Evolutionary conservation across 2,329 filamentous ascomycete genomes (phyloP).

Genomic region (Trichocomaceae sp.): DNA sequence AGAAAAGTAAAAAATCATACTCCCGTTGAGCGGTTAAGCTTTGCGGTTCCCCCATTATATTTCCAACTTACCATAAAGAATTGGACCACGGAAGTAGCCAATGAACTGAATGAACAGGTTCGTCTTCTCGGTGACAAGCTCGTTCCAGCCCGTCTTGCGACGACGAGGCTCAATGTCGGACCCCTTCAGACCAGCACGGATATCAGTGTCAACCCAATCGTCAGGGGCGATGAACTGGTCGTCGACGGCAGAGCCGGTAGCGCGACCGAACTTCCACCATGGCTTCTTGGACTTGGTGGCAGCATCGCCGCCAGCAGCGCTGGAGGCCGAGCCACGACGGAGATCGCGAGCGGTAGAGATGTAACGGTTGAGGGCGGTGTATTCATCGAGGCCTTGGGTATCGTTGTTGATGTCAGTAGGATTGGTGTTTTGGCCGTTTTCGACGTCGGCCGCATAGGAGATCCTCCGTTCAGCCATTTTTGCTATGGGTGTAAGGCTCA

Average conservation of each 20-base stretch:
- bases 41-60: neutral
- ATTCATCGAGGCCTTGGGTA: slow-evolving; percentile 45
- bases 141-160: slow-evolving; percentile 60
- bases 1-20: no score
- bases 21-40: no score
- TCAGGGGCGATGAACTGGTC: slow-evolving; percentile 44
- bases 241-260: slow-evolving; percentile 11
- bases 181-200: slow-evolving; percentile 53
- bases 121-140: slow-evolving; percentile 62
- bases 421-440: slow-evolving; percentile 34
- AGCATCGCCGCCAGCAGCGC: slow-evolving; percentile 33
- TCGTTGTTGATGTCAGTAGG: slow-evolving; percentile 24
- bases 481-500: slow-evolving; percentile 31
- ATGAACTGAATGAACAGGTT: slow-evolving; percentile 65
- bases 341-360: slow-evolving; percentile 57
- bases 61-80: slow-evolving; percentile 59
- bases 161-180: slow-evolving; percentile 55
- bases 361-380: slow-evolving; percentile 56
- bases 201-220: slow-evolving; percentile 59
- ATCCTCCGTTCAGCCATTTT: slow-evolving; percentile 41
- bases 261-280: slow-evolving; percentile 41
- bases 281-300: slow-evolving; percentile 44
- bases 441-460: slow-evolving; percentile 39
- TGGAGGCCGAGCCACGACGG: slow-evolving; percentile 39
- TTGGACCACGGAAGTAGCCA: slow-evolving; percentile 62